Percentiles rank a stretch among this genome's conserved stretches.
These are phyloP conservation scores for Neospermospora avenae DNA, from an alignment of 2,329 filamentous ascomycete genomes.

Conservation along the genomic window DNA sequence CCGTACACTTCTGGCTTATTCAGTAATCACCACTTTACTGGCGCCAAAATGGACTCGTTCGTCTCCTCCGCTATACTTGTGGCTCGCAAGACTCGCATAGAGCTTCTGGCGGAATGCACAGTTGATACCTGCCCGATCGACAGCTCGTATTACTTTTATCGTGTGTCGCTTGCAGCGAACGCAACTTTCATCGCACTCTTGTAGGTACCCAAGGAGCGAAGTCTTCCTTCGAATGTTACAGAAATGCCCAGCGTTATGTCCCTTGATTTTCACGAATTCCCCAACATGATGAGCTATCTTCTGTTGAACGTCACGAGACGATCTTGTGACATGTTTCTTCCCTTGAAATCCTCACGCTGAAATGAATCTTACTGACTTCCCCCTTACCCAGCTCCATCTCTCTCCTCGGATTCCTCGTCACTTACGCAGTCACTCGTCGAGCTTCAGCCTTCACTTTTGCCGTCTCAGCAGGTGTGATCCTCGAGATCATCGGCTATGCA, in stretches of 20 bases:
- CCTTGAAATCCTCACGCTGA: too few relatives aligned
- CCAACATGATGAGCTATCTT: too few relatives aligned
- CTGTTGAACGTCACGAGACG: too few relatives aligned
- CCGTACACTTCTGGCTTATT: neutral
- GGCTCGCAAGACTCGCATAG: conserved; percentile 10
- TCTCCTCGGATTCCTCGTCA: conserved; percentile 39
- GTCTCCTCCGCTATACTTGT: conserved; percentile 9
- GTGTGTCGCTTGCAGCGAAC: conserved; percentile 52
- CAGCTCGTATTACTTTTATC: conserved; percentile 49
- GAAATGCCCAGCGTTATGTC: too few relatives aligned
- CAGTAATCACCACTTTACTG: neutral
- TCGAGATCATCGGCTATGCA: conserved; percentile 57
- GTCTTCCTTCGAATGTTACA: too few relatives aligned
- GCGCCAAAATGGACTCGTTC: conserved; percentile 15
- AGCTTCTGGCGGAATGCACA: conserved; percentile 32
- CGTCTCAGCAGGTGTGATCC: conserved; percentile 50
- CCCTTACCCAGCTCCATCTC: conserved; percentile 34
- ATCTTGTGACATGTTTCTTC: too few relatives aligned
- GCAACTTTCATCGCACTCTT: conserved; percentile 50
- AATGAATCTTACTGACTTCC: too few relatives aligned
- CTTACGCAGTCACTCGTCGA: conserved; percentile 43
- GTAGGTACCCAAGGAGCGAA: too few relatives aligned
- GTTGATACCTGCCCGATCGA: conserved; percentile 37
- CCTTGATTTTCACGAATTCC: too few relatives aligned
- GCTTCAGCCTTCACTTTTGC: conserved; percentile 51